Evolutionary conservation across 768 basidiomycete species (phyloP).

Genomic region (Agaricus bisporus): DNA sequence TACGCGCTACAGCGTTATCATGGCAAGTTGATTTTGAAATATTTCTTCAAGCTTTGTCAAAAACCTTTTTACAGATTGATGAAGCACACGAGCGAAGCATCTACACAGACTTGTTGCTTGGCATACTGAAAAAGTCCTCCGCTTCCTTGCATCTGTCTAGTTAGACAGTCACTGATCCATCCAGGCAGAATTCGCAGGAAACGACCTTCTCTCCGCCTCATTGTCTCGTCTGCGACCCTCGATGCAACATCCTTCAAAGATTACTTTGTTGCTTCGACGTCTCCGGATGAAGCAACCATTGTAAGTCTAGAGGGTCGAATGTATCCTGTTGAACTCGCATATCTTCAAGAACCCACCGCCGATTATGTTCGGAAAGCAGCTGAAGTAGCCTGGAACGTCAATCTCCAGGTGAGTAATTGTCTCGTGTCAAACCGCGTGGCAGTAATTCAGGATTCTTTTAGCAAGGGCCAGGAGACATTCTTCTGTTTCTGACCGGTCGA

Average conservation of each 20-base stretch:
- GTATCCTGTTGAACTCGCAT: constrained; percentile 93
- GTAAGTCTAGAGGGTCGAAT: constrained; percentile 90
- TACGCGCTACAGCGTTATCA: constrained; percentile 90
- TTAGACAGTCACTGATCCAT: background rate
- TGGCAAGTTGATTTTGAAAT: constrained; percentile 46
- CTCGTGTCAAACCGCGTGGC: background rate
- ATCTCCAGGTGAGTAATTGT: constrained; percentile 51
- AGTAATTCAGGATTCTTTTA: constrained; percentile 22
- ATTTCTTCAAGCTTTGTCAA: constrained; percentile 1
- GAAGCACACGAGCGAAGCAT: constrained; percentile 95
- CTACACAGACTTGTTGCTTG: constrained; percentile 92
- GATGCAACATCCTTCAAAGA: constrained; percentile 87
- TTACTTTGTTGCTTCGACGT: constrained; percentile 71
- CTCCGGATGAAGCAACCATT: constrained; percentile 70
- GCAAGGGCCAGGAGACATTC: constrained; percentile 83
- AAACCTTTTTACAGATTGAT: constrained; percentile 59
- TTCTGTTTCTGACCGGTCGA: constrained; percentile 91
- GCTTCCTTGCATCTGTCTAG: background rate
- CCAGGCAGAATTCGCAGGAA: constrained; percentile 78
- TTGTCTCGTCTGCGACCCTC: constrained; percentile 95
- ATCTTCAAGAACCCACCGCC: constrained; percentile 66
- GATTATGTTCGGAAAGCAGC: constrained; percentile 85
- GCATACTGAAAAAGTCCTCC: constrained; percentile 84
- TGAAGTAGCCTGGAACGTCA: constrained; percentile 78
- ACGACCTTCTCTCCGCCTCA: constrained; percentile 81